Evolutionary conservation across 768 basidiomycete species (phyloP).

Genomic region (Pisolithus albus): DNA sequence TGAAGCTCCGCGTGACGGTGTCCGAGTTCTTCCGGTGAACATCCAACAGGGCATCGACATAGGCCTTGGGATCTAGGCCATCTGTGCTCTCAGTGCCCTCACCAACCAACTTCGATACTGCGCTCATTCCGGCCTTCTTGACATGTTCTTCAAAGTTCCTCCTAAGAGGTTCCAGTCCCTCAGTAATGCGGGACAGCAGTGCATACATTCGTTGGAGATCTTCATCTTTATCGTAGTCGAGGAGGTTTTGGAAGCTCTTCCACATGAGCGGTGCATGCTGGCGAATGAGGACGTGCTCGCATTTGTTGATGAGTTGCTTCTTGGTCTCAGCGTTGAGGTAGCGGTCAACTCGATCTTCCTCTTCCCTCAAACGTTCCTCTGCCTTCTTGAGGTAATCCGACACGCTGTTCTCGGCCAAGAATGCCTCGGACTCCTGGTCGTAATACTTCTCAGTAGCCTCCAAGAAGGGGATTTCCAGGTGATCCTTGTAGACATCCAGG

Average conservation of each 20-base stretch:
- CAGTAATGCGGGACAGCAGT: constrained; percentile 81
- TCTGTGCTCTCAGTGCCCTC: constrained; percentile 50
- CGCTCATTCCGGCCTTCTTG: constrained; percentile 78
- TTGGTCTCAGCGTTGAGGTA: constrained; percentile 88
- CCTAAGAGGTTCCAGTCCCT: constrained; percentile 85
- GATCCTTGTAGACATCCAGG: constrained; percentile 87
- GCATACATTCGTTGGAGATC: constrained; percentile 95
- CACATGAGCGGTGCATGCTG: constrained; percentile 81
- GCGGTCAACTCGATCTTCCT: constrained; percentile 91
- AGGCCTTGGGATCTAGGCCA: constrained; percentile 82
- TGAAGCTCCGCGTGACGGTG: constrained; percentile 82
- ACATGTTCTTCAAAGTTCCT: constrained; percentile 95
- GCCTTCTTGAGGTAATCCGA: constrained; percentile 95
- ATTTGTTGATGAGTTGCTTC: constrained; percentile 71
- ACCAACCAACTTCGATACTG: constrained; percentile 64
- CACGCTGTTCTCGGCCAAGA: constrained; percentile 81
- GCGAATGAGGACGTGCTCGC: constrained; percentile 88
- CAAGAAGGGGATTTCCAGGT: constrained; percentile 88
- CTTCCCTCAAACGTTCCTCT: constrained; percentile 86
- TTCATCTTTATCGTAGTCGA: constrained; percentile 92
- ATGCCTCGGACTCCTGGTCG: constrained; percentile 84
- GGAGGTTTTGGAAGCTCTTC: constrained; percentile 84
- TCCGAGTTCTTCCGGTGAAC: constrained; percentile 90
- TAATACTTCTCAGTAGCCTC: constrained; percentile 87
- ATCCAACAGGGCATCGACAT: constrained; percentile 86